Evolutionary conservation across 1,284 basidiomycete genomes (phyloP).

Genomic region (Amylostereum areolatum): DNA sequence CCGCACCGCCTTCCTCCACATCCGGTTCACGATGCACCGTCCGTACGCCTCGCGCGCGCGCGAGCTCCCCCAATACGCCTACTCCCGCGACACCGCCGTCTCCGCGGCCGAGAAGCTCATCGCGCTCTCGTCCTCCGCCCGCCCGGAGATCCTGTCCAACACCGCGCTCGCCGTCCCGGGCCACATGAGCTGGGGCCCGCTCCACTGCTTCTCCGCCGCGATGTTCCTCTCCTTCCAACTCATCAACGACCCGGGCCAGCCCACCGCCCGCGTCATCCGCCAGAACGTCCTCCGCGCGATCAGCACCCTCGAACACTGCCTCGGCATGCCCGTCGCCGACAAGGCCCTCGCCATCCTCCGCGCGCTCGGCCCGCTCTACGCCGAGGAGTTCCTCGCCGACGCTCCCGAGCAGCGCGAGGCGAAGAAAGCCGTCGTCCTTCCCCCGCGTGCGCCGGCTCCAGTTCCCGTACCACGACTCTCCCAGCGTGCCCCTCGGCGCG

Average conservation of each 20-base stretch:
- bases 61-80: background rate
- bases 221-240: conserved; percentile 86
- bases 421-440: conserved; percentile 52
- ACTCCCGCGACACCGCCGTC: background rate
- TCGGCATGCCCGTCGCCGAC: conserved; percentile 60
- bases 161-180: conserved; percentile 64
- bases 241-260: conserved; percentile 70
- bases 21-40: conserved; percentile 75
- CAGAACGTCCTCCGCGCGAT: conserved; percentile 66
- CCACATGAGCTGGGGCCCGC: conserved; percentile 77
- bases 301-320: conserved; percentile 54
- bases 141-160: conserved; percentile 66
- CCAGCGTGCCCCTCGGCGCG: conserved; percentile 20
- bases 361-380: conserved; percentile 64
- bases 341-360: conserved; percentile 65
- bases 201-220: conserved; percentile 76
- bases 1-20: conserved; percentile 68
- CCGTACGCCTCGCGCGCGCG: conserved; percentile 48
- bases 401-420: conserved; percentile 47
- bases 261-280: conserved; percentile 65
- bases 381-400: conserved; percentile 44
- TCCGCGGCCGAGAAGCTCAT: conserved; percentile 43
- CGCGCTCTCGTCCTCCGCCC: conserved; percentile 19
- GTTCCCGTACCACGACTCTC: conserved; percentile 73
- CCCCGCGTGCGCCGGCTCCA: conserved; percentile 65